Percentiles rank a stretch among this genome's conserved stretches.
Conservation (phyloP, 2,329 filamentous ascomycete genomes). For the Hypoxylon sp. region DNA sequence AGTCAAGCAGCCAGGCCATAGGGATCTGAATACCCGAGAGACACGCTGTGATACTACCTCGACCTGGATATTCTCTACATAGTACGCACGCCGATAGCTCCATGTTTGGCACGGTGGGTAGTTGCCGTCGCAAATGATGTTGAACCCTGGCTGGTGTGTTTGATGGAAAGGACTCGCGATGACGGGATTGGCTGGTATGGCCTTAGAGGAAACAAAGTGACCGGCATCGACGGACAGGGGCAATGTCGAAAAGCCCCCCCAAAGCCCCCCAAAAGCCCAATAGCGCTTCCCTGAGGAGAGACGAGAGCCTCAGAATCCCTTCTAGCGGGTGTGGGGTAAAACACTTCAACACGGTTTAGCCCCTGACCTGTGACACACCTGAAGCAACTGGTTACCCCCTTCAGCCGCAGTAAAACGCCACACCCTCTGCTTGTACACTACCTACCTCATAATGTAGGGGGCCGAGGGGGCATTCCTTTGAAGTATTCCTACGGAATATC, state of each 20-base stretch:
- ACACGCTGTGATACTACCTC: slow-evolving; percentile 22
- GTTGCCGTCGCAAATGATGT: slow-evolving; percentile 26
- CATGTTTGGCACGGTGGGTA: slow-evolving; percentile 28
- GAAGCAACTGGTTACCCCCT: slow-evolving; percentile 41
- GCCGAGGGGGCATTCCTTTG: background rate
- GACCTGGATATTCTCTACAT: background rate
- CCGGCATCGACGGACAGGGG: slow-evolving; percentile 19
- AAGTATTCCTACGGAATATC: too few species aligned
- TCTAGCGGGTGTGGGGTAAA: slow-evolving; percentile 41
- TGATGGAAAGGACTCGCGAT: slow-evolving; percentile 31
- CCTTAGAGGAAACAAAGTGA: slow-evolving; percentile 33
- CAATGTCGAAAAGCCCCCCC: slow-evolving; percentile 1
- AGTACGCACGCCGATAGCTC: slow-evolving; percentile 22
- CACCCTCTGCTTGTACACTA: slow-evolving; percentile 4
- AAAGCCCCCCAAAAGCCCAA: background rate
- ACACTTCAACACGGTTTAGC: slow-evolving; percentile 41
- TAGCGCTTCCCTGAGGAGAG: slow-evolving; percentile 23
- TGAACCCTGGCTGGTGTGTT: slow-evolving; percentile 37
- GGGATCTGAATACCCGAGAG: slow-evolving; percentile 31
- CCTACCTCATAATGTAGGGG: slow-evolving; percentile 5
- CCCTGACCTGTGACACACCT: slow-evolving; percentile 49
- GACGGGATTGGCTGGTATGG: slow-evolving; percentile 40
- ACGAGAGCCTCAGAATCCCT: slow-evolving; percentile 40
- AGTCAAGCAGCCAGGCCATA: slow-evolving; percentile 11
- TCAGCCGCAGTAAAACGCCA: slow-evolving; percentile 37